A percentile compares a stretch with the other conserved stretches of the same genome.
phyloP scores from a whole-genome alignment of 306 rosid species.

The Citrullus amarus region DNA sequence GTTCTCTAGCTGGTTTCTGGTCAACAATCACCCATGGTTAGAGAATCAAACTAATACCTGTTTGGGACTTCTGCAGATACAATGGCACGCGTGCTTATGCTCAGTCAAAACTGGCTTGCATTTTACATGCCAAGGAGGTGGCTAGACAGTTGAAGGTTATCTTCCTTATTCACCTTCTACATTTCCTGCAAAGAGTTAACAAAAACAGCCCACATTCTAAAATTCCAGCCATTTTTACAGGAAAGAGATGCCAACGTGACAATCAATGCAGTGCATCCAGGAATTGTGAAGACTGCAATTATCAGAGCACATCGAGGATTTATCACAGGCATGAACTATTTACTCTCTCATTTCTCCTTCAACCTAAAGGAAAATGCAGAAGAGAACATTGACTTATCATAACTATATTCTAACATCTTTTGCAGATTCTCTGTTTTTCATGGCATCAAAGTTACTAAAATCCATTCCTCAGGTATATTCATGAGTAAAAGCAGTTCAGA shows the following conservation, averaged over 20 bases:
- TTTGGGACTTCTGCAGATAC: slow-evolving; percentile 38
- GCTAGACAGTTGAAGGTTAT: slow-evolving; percentile 66
- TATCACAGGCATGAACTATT: slow-evolving; percentile 39
- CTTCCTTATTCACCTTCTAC: background rate
- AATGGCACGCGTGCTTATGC: slow-evolving; percentile 84
- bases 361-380: background rate
- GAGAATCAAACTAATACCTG: background rate
- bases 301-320: slow-evolving; percentile 70
- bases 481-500: background rate
- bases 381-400: background rate
- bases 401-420: background rate
- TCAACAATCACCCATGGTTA: background rate
- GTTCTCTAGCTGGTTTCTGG: background rate
- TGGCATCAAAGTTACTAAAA: slow-evolving; percentile 77
- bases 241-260: slow-evolving; percentile 74
- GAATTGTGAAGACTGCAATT: slow-evolving; percentile 78
- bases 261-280: slow-evolving; percentile 82
- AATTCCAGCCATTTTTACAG: slow-evolving; percentile 16
- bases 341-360: background rate
- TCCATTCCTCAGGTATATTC: slow-evolving; percentile 57
- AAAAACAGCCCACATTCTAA: background rate
- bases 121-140: slow-evolving; percentile 76
- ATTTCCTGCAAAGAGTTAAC: background rate
- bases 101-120: slow-evolving; percentile 69
- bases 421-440: slow-evolving; percentile 79